A percentile compares a stretch with the other conserved stretches of the same genome.
These are phyloP conservation scores for Microthlaspi erraticum DNA, from an alignment of 345 rosid species.

Conservation along the genomic window DNA sequence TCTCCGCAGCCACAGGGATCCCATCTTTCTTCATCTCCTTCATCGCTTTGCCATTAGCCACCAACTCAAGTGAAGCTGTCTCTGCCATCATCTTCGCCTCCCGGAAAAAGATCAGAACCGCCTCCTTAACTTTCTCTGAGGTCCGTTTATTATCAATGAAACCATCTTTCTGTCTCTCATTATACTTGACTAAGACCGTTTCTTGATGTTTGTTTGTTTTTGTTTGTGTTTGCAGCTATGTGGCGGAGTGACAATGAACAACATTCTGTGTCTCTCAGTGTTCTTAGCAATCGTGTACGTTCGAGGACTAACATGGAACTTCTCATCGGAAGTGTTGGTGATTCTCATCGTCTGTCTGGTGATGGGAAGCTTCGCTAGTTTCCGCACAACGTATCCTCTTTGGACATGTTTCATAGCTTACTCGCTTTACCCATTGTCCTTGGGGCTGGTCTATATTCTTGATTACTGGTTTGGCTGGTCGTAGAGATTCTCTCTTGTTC, in stretches of 20 bases:
- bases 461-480: constrained; percentile 92
- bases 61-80: constrained; percentile 93
- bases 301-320: constrained; percentile 92
- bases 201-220: constrained; percentile 11
- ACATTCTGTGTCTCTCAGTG: constrained; percentile 86
- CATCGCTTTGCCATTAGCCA: constrained; percentile 88
- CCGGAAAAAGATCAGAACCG: constrained; percentile 75
- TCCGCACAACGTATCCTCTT: constrained; percentile 87
- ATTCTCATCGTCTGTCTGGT: constrained; percentile 81
- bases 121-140: constrained; percentile 95
- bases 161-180: constrained; percentile 21
- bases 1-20: constrained; percentile 87
- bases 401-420: constrained; percentile 83
- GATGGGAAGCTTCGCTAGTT: constrained; percentile 84
- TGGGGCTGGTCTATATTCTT: constrained; percentile 85
- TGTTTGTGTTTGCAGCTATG: constrained; percentile 64
- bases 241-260: constrained; percentile 93
- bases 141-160: constrained; percentile 40
- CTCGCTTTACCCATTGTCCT: constrained; percentile 78
- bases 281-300: constrained; percentile 83
- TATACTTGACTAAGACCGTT: constrained; percentile 11
- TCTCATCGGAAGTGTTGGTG: constrained; percentile 90
- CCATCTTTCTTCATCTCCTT: constrained; percentile 97
- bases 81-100: constrained; percentile 90
- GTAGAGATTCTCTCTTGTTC: constrained; percentile 51